Conservation (phyloP, 805 yeast species). For the Saccharomyces paradoxus region DNA sequence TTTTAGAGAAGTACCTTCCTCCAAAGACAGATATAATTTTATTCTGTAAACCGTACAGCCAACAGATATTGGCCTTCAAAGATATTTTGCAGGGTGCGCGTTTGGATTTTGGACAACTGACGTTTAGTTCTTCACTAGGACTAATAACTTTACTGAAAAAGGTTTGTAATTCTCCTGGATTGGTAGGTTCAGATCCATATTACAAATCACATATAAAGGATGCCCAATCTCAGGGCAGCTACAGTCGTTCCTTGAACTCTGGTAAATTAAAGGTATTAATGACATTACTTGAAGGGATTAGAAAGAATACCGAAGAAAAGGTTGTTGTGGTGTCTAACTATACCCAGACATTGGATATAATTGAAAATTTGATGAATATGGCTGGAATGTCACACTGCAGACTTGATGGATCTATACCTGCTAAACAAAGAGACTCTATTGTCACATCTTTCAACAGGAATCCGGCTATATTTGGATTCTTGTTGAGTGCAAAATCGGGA, state of each 20-base stretch:
- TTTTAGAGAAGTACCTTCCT: slow-evolving; percentile 53
- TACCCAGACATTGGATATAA: slow-evolving; percentile 75
- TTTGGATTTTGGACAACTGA: slow-evolving; percentile 23
- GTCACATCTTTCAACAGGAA: slow-evolving; percentile 62
- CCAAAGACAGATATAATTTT: slow-evolving; percentile 67
- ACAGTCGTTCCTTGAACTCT: slow-evolving; percentile 26
- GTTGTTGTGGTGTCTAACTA: slow-evolving; percentile 81
- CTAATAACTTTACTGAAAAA: slow-evolving; percentile 70
- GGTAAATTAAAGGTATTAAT: slow-evolving; percentile 64
- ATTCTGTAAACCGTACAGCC: slow-evolving; percentile 65
- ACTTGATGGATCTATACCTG: slow-evolving; percentile 79
- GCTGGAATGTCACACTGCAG: slow-evolving; percentile 47
- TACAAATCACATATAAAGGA: slow-evolving; percentile 10
- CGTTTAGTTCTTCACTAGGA: slow-evolving; percentile 43
- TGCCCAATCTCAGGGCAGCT: slow-evolving; percentile 4
- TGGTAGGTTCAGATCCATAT: slow-evolving; percentile 43
- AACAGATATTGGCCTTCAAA: slow-evolving; percentile 50
- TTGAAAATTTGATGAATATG: slow-evolving; percentile 48
- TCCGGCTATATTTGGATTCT: slow-evolving; percentile 48
- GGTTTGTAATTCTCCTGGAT: slow-evolving; percentile 72
- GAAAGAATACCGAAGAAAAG: slow-evolving; percentile 46
- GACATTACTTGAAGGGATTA: slow-evolving; percentile 45
- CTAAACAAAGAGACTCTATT: slow-evolving; percentile 51
- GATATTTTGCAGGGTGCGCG: slow-evolving; percentile 34
- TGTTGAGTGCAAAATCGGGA: slow-evolving; percentile 85